A percentile compares a stretch with the other conserved stretches of the same genome.
phyloP scores from a whole-genome alignment of 768 basidiomycete species.

The Amanita inopinata region DNA sequence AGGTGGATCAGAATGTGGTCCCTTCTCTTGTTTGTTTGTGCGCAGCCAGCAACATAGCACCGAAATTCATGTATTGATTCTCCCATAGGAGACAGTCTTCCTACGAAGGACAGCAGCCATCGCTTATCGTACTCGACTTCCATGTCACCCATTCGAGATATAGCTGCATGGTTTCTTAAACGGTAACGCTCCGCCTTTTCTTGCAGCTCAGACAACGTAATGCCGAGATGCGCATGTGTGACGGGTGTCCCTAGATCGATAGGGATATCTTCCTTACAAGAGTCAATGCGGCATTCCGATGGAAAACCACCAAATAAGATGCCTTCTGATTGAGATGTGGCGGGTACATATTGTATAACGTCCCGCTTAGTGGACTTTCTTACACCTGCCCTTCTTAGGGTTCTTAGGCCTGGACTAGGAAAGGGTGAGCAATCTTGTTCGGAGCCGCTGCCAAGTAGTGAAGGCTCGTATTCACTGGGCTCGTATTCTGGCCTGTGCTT shows the following conservation, averaged over 20 bases:
- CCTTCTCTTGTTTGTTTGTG: conserved; percentile 58
- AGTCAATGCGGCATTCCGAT: not conserved
- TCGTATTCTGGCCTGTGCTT: not conserved
- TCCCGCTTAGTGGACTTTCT: not conserved
- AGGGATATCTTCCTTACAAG: not conserved
- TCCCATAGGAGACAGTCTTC: conserved; percentile 49
- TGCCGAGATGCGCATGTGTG: conserved; percentile 54
- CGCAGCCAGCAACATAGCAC: conserved; percentile 59
- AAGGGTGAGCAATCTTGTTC: not conserved
- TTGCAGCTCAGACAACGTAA: conserved; percentile 43
- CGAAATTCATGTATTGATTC: conserved; percentile 51
- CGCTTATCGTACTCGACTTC: conserved; percentile 50
- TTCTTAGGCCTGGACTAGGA: not conserved
- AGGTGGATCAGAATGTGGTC: conserved; percentile 72
- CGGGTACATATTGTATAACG: not conserved
- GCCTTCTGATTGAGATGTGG: not conserved
- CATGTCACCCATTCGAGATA: conserved; percentile 1
- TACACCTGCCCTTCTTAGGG: not conserved
- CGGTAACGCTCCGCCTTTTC: conserved; percentile 46
- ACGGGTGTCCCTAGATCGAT: conserved; percentile 39
- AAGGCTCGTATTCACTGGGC: conserved; percentile 7
- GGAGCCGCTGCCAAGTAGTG: not conserved
- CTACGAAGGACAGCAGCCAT: conserved; percentile 62
- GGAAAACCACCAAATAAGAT: not conserved
- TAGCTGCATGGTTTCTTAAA: conserved; percentile 30